These are phyloP conservation scores for Eimeria maxima DNA, from an alignment of 169 alveolate species.

Conservation along the genomic window DNA sequence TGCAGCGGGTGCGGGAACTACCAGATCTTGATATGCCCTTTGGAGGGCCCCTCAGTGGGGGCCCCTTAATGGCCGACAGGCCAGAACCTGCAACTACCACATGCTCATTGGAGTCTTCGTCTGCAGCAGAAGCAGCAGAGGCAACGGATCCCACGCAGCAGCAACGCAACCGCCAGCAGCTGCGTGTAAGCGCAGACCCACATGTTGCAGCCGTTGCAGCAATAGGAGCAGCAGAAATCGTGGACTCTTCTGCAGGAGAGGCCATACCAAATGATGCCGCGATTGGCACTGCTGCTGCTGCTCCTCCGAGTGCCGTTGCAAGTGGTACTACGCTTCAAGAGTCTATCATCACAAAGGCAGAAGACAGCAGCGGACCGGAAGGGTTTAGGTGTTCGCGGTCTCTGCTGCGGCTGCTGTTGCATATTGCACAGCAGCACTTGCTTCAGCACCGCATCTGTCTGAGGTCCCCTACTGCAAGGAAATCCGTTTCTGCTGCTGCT, in stretches of 20 bases:
- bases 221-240: neutral
- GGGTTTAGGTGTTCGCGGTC: slow-evolving; percentile 74
- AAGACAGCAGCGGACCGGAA: neutral
- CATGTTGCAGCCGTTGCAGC: neutral
- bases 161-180: slow-evolving; percentile 12
- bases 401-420: slow-evolving; percentile 73
- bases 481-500: slow-evolving; percentile 61
- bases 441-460: slow-evolving; percentile 74
- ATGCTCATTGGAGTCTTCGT: neutral
- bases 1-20: slow-evolving; percentile 58
- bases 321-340: neutral
- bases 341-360: neutral
- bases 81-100: neutral
- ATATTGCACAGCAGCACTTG: slow-evolving; percentile 67
- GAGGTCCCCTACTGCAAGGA: slow-evolving; percentile 53
- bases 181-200: neutral
- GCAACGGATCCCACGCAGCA: neutral
- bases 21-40: slow-evolving; percentile 55
- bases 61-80: neutral
- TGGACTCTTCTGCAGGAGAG: neutral
- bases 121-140: neutral
- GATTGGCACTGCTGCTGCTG: slow-evolving; percentile 11
- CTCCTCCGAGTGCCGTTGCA: slow-evolving; percentile 5
- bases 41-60: neutral
- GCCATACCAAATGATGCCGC: neutral